Evolutionary conservation across 2,329 filamentous ascomycete genomes (phyloP), one percentile per base, ranked within the genome.

Genomic region (Endothia cerciana): DNA sequence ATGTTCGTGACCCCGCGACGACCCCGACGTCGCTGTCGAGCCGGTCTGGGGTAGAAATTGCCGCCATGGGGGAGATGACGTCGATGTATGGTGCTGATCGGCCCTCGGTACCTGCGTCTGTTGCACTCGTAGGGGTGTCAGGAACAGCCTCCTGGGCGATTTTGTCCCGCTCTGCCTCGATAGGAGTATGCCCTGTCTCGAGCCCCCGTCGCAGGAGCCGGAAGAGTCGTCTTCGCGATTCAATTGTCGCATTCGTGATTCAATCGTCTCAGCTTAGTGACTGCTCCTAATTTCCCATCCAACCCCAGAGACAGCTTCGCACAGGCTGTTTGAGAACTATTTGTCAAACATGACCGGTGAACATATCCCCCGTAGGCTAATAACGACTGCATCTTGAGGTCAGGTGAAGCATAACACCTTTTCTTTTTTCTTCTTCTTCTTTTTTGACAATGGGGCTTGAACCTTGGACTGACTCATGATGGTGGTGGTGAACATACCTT

Each of bases 11-110:
- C 47, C 25, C 47, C 47, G 6, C 22, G 47, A 51, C 11, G 5
- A 51, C 22, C 13, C 22, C 28, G 47, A 25, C 15, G 47, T 25
- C 47, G 47, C 47, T 7, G 17, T 30, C 47, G 22, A 28, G 17
- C 22, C 7, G 28, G 28, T 51, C 47, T 25, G 47, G 47, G 47
- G 47, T 51, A 51, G 28, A 51, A 51, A 49, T 11, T 8, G 47
- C 47, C 47, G 28, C 22, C 47, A 22, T 28, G 47, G 47, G 45
- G 47, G 7, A 28, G 47, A 51, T 51, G 47, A 51, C 47, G 47
- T 51, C 47, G 47, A 30, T 28, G 25, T 51, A 5, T 49, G 45
- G n/a, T 51, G 47, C 25, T 51, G 47, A 51, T 51, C 47, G 47
- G 47, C 47, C 22, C 11, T 30, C 25, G 47, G 47, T 51, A 51